Evolutionary conservation across 768 basidiomycete species (phyloP), one percentile per base, ranked within the genome.

Genomic region (Neoboletus brunneissimus): DNA sequence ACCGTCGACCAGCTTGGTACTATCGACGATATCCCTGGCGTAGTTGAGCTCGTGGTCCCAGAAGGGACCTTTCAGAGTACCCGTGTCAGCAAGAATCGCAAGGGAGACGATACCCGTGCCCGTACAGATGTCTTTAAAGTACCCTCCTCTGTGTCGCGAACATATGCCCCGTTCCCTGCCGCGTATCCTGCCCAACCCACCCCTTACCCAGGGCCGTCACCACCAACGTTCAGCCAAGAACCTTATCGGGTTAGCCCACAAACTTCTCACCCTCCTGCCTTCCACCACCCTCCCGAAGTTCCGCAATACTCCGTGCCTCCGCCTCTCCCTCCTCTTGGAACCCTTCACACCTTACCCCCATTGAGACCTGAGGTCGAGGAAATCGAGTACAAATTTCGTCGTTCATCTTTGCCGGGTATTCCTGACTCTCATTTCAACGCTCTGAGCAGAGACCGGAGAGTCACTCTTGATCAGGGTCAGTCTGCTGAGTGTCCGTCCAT

Each of bases 1-100:
- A 89, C 87, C 0, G 83, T 90, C 27, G 87, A 89, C 67, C 76
- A 83, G 42, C 77, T 92, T 37, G 79, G 81, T 44, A 87, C 85
- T 5, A 82, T 92, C 49, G 89, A 91, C 59, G 83, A 88, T 58
- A 76, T 88, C 64, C 77, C 77, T 13, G 71, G 71, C 23, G 77
- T 91, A 15, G 76, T 78, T 34, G 82, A 83, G 53, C 75, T 90
- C 47, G 69, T 74, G n/a, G 82, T 90, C 0, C 87, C 89, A 2
- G 79, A 84, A 0, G 85, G 83, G 13, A 70, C 83, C 49, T 90
- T 89, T 72, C 82, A 81, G 64, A 88, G 84, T 67, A 85, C 85
- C n/a, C 78, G 84, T 51, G 73, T 83, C 20, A 76, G 72, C 60
- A 85, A 85, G 65, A 77, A 70, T 58, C 66, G 67, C 52, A 81